Conservation (phyloP, 148 eudicot species). For the Silene conica region DNA sequence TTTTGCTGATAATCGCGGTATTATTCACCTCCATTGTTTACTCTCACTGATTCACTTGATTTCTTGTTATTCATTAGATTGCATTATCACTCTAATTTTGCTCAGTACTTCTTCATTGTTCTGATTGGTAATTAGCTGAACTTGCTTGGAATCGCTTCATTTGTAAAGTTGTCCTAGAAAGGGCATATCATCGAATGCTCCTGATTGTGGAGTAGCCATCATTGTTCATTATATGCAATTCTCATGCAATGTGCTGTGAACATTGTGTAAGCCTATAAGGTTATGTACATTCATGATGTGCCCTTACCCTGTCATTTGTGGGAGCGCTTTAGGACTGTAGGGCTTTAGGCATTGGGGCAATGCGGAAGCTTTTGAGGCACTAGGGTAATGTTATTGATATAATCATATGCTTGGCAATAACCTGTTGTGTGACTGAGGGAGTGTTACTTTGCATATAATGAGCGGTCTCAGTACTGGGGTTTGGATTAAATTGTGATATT, state of each 20-base stretch:
- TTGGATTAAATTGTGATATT: neutral
- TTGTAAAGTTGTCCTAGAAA: too few species aligned
- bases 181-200: too few species aligned
- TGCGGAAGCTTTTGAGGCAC: neutral
- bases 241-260: too few species aligned
- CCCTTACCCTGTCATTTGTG: neutral
- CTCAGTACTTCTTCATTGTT: neutral
- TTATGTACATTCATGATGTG: neutral
- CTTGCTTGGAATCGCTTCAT: neutral
- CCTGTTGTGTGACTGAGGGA: neutral
- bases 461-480: neutral
- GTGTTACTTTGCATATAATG: neutral
- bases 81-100: too few species aligned
- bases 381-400: neutral
- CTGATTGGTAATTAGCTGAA: neutral
- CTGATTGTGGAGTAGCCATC: too few species aligned
- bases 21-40: neutral
- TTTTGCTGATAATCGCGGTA: constrained; percentile 63
- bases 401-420: neutral
- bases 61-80: too few species aligned
- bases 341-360: neutral
- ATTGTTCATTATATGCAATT: too few species aligned
- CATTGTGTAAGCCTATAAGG: neutral
- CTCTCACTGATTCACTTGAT: too few species aligned
- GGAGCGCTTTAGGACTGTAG: neutral